phyloP scores from a whole-genome alignment of 2,329 filamentous ascomycete genomes.

The Claviceps fusiformis region DNA sequence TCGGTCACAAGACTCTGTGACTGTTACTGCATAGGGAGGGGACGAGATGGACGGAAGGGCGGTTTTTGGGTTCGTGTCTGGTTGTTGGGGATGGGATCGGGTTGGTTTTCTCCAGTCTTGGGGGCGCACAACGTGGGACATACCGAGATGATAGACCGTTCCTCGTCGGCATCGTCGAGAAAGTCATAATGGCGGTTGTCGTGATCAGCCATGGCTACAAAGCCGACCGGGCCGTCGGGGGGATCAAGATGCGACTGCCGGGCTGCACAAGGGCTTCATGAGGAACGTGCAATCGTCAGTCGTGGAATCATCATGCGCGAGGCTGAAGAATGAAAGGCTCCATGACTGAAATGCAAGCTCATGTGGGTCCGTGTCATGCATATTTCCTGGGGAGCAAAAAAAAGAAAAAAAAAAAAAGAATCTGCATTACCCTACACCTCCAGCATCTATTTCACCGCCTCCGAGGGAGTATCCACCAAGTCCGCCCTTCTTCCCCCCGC shows the following conservation, averaged over 20 bases:
- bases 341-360: no score
- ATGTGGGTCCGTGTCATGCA: no score
- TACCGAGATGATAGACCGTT: conserved; percentile 33
- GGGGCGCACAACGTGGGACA: conserved; percentile 2
- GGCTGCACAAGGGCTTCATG: conserved; percentile 4
- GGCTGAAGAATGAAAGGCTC: no score
- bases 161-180: conserved; percentile 32
- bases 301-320: background rate
- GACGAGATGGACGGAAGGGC: background rate
- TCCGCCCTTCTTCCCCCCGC: no score
- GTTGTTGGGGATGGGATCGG: no score
- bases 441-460: no score
- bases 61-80: no score
- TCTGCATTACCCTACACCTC: no score
- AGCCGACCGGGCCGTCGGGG: conserved; percentile 2
- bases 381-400: no score
- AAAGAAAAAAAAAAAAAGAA: no score
- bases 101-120: background rate
- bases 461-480: no score
- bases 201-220: conserved; percentile 26
- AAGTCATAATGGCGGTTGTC: conserved; percentile 30
- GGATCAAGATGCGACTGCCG: background rate
- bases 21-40: background rate
- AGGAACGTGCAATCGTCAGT: background rate
- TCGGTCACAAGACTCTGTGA: background rate